Conservation (phyloP, 129 eudicot species). For the Pseudognaphalium luteoalbum region DNA sequence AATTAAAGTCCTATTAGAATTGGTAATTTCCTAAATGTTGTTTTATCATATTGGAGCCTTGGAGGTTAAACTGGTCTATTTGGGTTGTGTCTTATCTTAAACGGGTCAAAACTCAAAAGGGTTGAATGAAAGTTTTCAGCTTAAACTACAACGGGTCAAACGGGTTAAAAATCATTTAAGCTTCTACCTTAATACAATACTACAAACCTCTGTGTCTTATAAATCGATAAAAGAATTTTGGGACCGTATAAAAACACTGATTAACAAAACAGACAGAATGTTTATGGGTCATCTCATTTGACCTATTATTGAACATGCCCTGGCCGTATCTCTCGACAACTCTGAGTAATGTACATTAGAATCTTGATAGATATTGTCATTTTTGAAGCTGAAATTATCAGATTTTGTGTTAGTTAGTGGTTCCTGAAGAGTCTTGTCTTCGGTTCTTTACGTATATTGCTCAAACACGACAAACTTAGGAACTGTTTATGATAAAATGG, state of each 20-base stretch:
- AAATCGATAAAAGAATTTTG: neutral
- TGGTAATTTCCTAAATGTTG: neutral
- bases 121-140: neutral
- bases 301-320: neutral
- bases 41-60: neutral
- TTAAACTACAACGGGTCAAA: neutral
- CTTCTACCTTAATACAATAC: neutral
- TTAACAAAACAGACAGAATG: no score
- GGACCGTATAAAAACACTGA: neutral
- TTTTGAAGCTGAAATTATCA: constrained; percentile 19
- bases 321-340: neutral
- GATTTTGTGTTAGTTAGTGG: neutral
- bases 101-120: neutral
- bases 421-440: constrained; percentile 4
- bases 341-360: neutral
- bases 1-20: neutral
- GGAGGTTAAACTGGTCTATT: neutral
- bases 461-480: constrained; percentile 1
- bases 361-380: neutral
- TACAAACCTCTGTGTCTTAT: neutral
- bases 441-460: neutral
- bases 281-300: neutral
- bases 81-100: neutral
- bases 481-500: constrained; percentile 3
- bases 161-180: neutral